Conservation (phyloP, 371 early-diverging fungal species). For the Smittium culicis region DNA sequence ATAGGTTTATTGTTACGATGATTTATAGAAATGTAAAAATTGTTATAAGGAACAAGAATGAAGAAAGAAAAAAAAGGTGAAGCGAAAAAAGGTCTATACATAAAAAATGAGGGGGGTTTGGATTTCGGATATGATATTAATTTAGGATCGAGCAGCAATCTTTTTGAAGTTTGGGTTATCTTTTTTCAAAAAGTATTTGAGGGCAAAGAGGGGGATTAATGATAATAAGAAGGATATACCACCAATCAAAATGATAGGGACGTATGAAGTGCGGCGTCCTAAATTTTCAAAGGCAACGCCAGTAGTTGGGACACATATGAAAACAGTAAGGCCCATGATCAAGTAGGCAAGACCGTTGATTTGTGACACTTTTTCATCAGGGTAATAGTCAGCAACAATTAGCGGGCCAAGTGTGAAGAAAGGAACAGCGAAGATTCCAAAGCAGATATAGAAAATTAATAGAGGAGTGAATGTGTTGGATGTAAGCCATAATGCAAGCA, state of each 20-base stretch:
- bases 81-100: not conserved
- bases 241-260: conserved; percentile 19
- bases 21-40: too few relatives aligned
- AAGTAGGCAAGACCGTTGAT: too few relatives aligned
- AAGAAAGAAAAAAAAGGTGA: not conserved
- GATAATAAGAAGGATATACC: conserved; percentile 9
- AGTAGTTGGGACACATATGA: conserved; percentile 20
- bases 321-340: conserved; percentile 15
- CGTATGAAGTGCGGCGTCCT: conserved; percentile 19
- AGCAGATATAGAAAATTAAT: conserved; percentile 29
- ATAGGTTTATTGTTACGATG: too few relatives aligned
- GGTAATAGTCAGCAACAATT: too few relatives aligned
- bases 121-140: too few relatives aligned
- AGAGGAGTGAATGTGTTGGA: conserved; percentile 22
- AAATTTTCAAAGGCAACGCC: conserved; percentile 23
- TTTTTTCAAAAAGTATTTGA: too few relatives aligned
- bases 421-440: conserved; percentile 33
- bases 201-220: too few relatives aligned
- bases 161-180: too few relatives aligned
- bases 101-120: not conserved
- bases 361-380: too few relatives aligned
- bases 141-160: too few relatives aligned
- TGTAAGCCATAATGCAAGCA: conserved; percentile 12
- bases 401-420: conserved; percentile 33
- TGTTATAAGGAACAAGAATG: too few relatives aligned